Base-by-base conservation (phyloP, 202 grass and related monocot genomes). In the Zoysia matrella region DNA sequence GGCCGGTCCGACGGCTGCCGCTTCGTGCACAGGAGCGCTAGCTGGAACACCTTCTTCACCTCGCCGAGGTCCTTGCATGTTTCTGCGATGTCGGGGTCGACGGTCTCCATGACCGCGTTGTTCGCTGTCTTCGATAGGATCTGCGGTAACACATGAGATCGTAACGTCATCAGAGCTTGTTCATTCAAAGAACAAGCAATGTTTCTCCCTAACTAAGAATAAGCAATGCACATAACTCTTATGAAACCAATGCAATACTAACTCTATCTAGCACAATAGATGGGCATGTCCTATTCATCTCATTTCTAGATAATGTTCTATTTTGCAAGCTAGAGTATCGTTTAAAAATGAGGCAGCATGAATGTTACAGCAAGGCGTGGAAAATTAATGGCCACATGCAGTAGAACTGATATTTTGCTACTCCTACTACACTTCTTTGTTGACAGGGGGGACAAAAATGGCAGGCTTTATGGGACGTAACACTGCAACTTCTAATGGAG, bases 81-180 rank as follows among this genome's bases (percentile, higher is more conserved):
- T 0, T 30, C 22, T 30, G 22, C 22, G 22, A 30, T 30, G 22
- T 30, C 22, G 22, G 22, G 22, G 22, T 30, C 22, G 22, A 30
- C 22, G 22, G 22, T 30, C 22, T 30, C 22, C 22, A 30, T 30
- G 46, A 99, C 97, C 0, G 91, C 78, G 8, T 99, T 99, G 86
- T 36, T 96, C 0, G 88, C 85, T 0, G 93, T 88, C 75, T 99
- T 99, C 0, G 91, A 94, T 46, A 99, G 72, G 75, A 99, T 99
- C 97, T 99, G 91, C 65, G 52, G 51, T 10, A 3, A 36, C 22
- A 30, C 22, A 57, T 45, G 42, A 36, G 42, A 71, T 56, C 42
- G 58, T 40, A 54, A 18, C 39, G 8, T 52, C 46, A 16, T 75
- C 12, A 47, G n/a, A 53, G 1, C 70, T 51, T 11, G 14, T 30